phyloP scores from a whole-genome alignment of 192 early-diverging fungal genomes.

The Jimgerdemannia flammicorona region DNA sequence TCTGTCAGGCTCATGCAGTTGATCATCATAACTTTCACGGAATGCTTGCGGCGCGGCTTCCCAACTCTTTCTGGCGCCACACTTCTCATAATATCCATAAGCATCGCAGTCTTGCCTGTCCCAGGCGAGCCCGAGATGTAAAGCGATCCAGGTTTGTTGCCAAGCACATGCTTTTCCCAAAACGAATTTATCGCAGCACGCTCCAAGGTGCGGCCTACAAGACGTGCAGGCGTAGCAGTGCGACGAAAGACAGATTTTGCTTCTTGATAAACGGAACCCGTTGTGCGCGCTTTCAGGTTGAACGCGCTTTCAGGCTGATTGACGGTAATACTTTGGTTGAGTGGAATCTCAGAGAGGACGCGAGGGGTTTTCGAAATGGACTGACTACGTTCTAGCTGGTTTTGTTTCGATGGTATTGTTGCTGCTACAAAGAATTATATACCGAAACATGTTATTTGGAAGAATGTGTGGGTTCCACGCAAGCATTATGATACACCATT shows the following conservation, averaged over 20 bases:
- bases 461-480: too few species aligned
- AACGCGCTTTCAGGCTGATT: too few species aligned
- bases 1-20: slow-evolving; percentile 88
- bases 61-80: slow-evolving; percentile 27
- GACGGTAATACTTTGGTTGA: too few species aligned
- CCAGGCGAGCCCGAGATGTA: slow-evolving; percentile 92
- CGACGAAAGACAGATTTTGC: slow-evolving; percentile 66
- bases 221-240: slow-evolving; percentile 48
- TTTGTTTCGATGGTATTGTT: too few species aligned
- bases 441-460: too few species aligned
- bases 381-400: too few species aligned
- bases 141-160: slow-evolving; percentile 53
- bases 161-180: slow-evolving; percentile 44
- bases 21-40: slow-evolving; percentile 58
- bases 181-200: slow-evolving; percentile 47
- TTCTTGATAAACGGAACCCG: slow-evolving; percentile 35
- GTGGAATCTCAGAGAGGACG: too few species aligned
- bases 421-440: too few species aligned
- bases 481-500: too few species aligned
- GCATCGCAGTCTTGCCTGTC: slow-evolving; percentile 91
- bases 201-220: slow-evolving; percentile 66
- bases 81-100: slow-evolving; percentile 49
- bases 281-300: too few species aligned
- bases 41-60: slow-evolving; percentile 30
- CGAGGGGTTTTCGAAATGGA: too few species aligned